Evolutionary conservation across 495 filamentous ascomycete species (phyloP), one percentile per base, ranked within the genome.

Genomic region (Penicillium pancosmium): DNA sequence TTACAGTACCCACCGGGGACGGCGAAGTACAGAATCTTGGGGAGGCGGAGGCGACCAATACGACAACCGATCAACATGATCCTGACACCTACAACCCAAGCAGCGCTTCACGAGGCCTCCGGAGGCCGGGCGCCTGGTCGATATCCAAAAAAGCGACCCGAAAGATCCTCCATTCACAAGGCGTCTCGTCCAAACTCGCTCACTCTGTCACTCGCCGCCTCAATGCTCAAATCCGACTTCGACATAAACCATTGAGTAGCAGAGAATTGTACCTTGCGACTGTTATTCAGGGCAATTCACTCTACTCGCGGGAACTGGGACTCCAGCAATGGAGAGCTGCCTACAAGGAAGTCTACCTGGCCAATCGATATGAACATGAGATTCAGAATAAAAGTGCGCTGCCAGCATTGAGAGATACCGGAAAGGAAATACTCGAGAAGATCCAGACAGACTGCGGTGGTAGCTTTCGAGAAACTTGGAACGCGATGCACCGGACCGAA

Each of bases 391-490:
- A 54, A 23, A 23, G 56, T 8, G 41, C 57, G 5, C 50, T 64
- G 2, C 61, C 64, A 12, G 44, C 41, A 15, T 33, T 73, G 49
- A 57, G 53, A 5, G 36, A 61, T 9, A 50, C 58, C 10, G 72
- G 64, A 8, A 19, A 52, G n/a, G 18, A 43, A 1, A 51, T 80
- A 2, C 54, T 76, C 3, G 65, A 64, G 11, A 62, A 58, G 33
- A 46, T 78, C 4, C 52, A 64, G 34, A 44, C 52, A 4, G 64
- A 70, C 31, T 65, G 65, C 48, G 35, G 63, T 33, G 65, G 68
- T 6, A 64, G 48, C 3, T 80, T 88, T 65, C 64, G 68, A 49
- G 61, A 73, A 16, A 54, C 57, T n/a, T 87, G 83, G 84, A 59
- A 66, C 4, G 40, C 33, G 21, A 50, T 77, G 40, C 23, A 64